Base-by-base conservation (phyloP, 352 stramenopile species). In the Phytophthora pini region DNA sequence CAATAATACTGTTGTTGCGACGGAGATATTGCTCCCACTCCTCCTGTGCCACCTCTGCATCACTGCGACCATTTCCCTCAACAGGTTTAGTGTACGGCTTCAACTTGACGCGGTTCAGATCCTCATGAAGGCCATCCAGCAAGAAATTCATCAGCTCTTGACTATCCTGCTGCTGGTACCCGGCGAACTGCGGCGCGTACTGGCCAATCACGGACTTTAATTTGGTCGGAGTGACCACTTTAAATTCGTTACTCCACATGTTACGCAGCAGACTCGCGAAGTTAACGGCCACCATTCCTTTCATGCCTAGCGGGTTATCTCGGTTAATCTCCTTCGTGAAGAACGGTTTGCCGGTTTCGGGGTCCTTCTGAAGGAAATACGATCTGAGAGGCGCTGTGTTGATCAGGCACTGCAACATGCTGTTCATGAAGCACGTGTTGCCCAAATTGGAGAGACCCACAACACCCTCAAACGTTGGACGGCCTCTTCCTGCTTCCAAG, bases 261-360 rank as follows among this genome's bases (percentile, higher is more conserved):
- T 97, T 88, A n/a, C 87, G 84, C 17, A 99, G 57, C 5, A 99
- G 74, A 26, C 75, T 84, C 0, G 91, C 96, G 79, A 99, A 99
- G n/a, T 97, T 92, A n/a, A 82, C 82, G 2, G 97, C 97, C 60
- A 99, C 95, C 56, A 90, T 87, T 8, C 97, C 97, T 36, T 96
- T 92, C 84, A 94, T 93, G 3, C 86, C 88, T 3, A 99, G 82
- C 17, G 97, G 97, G 66, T 99, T 99, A 17, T 93, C 75, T 58
- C 82, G 74, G 66, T 99, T 99, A 43, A 99, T 86, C 61, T 99
- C 88, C 11, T 77, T 76, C 24, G 78, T 57, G 55, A 91, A 90
- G 29, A 69, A 56, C 13, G 53, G 55, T 8, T 52, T 56, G 3
- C 70, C 69, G 2, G 70, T 84, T 1, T 79, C 56, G n/a, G 91